Conservation (phyloP, 331 rosid genomes). For the Dryas integrifolia region DNA sequence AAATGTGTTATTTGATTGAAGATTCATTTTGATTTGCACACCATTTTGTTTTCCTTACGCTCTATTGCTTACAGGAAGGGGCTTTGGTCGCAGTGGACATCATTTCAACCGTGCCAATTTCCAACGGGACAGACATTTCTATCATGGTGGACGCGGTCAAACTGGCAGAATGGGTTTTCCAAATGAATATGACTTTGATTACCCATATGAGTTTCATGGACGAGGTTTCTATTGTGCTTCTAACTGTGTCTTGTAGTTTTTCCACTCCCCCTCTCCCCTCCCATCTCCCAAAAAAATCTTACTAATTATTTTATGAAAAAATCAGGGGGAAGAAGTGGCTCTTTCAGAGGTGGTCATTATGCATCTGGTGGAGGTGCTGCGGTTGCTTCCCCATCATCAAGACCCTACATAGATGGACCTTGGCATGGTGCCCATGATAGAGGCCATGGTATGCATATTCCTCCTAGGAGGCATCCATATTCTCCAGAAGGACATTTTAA, state of each 20-base stretch:
- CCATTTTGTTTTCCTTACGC: constrained; percentile 13
- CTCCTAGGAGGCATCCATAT: constrained; percentile 51
- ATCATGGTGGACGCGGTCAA: constrained; percentile 48
- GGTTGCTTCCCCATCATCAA: constrained; percentile 43
- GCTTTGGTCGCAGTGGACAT: constrained; percentile 50
- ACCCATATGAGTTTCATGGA: constrained; percentile 46
- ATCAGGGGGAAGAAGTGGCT: constrained; percentile 53
- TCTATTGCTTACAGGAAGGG: constrained; percentile 42
- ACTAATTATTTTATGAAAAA: constrained; percentile 11
- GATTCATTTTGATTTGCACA: constrained; percentile 8
- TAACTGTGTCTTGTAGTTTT: constrained; percentile 14
- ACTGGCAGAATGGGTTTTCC: constrained; percentile 45
- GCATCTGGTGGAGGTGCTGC: constrained; percentile 40
- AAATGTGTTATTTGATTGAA: neutral
- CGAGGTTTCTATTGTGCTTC: constrained; percentile 37
- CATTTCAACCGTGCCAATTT: constrained; percentile 39
- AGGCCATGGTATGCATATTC: constrained; percentile 46
- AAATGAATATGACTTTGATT: constrained; percentile 28
- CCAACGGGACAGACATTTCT: constrained; percentile 42
- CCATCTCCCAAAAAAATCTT: neutral
- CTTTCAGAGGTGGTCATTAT: constrained; percentile 45
- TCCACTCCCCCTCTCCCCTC: neutral
- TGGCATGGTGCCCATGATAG: constrained; percentile 52
- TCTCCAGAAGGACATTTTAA: constrained; percentile 48
- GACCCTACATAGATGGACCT: constrained; percentile 47